phyloP scores from a whole-genome alignment of 148 eudicot species.

The Gaultheria prostrata region DNA sequence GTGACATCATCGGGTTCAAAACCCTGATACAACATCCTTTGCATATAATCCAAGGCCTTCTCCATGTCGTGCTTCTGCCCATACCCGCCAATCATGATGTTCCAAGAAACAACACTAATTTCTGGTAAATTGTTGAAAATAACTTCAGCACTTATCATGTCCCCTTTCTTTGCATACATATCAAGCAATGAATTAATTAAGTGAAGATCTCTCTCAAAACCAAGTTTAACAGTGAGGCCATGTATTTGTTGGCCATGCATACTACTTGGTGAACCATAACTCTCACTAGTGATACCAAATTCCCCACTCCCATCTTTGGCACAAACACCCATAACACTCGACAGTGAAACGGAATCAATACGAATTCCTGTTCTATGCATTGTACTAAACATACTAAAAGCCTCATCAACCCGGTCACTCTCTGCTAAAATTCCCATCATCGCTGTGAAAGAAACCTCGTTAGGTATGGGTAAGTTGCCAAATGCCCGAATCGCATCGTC shows the following conservation, averaged over 20 bases:
- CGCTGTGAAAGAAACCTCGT: slow-evolving; percentile 82
- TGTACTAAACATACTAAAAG: slow-evolving; percentile 49
- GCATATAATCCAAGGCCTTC: slow-evolving; percentile 53
- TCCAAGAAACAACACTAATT: slow-evolving; percentile 67
- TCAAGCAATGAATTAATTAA: slow-evolving; percentile 66
- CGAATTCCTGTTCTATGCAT: slow-evolving; percentile 45
- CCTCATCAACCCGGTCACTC: slow-evolving; percentile 51
- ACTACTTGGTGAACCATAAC: slow-evolving; percentile 27
- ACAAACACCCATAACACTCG: slow-evolving; percentile 61
- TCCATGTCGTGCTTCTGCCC: slow-evolving; percentile 44
- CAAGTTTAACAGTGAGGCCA: slow-evolving; percentile 57
- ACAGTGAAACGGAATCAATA: slow-evolving; percentile 63
- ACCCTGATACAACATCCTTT: slow-evolving; percentile 50
- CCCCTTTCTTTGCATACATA: slow-evolving; percentile 66
- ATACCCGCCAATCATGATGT: slow-evolving; percentile 78
- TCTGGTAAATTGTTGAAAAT: slow-evolving; percentile 40
- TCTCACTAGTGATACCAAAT: slow-evolving; percentile 17
- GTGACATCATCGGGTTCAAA: slow-evolving; percentile 73
- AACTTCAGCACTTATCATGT: slow-evolving; percentile 55
- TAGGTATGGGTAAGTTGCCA: slow-evolving; percentile 52
- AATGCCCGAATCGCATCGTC: slow-evolving; percentile 52
- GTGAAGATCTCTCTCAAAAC: slow-evolving; percentile 59
- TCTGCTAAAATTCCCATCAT: slow-evolving; percentile 64
- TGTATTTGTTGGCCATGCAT: slow-evolving; percentile 50
- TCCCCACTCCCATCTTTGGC: slow-evolving; percentile 31